Conservation (phyloP, 2,329 filamentous ascomycete genomes). For the Mollisiaceae sp. region DNA sequence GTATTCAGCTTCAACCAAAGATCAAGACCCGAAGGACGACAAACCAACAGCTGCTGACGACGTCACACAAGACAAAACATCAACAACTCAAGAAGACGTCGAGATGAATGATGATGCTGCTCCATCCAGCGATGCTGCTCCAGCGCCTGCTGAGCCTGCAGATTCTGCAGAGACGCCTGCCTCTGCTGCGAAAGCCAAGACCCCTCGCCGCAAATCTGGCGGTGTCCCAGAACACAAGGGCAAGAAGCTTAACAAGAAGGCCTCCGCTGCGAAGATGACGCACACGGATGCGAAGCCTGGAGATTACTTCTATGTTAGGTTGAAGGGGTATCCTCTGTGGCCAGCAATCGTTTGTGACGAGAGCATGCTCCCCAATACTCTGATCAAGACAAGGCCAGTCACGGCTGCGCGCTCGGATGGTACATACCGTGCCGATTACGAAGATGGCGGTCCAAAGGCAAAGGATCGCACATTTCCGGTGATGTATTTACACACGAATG, state of each 20-base stretch:
- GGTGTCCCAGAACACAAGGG: conserved; percentile 69
- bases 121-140: conserved; percentile 39
- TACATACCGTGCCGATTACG: conserved; percentile 84
- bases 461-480: conserved; percentile 88
- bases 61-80: conserved; percentile 31
- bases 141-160: conserved; percentile 35
- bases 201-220: conserved; percentile 72
- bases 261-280: conserved; percentile 69
- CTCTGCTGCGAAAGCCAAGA: conserved; percentile 54
- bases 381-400: conserved; percentile 81
- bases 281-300: conserved; percentile 86
- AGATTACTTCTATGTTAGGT: conserved; percentile 88
- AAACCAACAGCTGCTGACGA: conserved; percentile 31
- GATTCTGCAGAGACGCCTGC: conserved; percentile 45
- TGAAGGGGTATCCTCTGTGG: conserved; percentile 96
- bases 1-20: conserved; percentile 31
- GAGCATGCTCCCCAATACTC: conserved; percentile 82
- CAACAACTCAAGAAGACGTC: conserved; percentile 36
- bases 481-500: conserved; percentile 94
- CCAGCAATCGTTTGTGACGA: conserved; percentile 94
- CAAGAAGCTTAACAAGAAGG: conserved; percentile 87
- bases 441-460: conserved; percentile 84
- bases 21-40: conserved; percentile 29
- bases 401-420: conserved; percentile 83
- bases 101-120: conserved; percentile 44